Base-by-base conservation (phyloP, 805 yeast species). In the Komagataella kurtzmanii region DNA sequence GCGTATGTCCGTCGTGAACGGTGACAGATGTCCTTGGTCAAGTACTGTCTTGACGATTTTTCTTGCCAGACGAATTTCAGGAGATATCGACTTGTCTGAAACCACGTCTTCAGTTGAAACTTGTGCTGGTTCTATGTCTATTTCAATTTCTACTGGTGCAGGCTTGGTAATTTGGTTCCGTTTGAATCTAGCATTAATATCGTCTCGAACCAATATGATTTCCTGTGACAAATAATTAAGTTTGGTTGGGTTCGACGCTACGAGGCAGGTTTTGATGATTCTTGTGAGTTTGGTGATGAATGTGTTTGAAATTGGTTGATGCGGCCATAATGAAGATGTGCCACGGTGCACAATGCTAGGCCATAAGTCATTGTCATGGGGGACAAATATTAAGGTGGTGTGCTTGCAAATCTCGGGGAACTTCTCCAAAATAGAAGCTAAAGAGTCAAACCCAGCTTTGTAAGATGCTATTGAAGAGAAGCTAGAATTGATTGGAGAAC, bases 361-460 rank as follows among this genome's bases (percentile, higher is more conserved):
- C 97, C 98, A 93, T 0, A 97, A 97, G 66, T 93, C 99, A 57
- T 88, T 85, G 46, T 80, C 79, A 1, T 99, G 98, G 0, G 98
- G 97, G 1, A 91, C 70, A 53, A 93, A 77, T 1, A 88, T 67
- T 24, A 93, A 65, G 50, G 83, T 80, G 24, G 85, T 73, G 6
- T 67, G 61, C 6, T 68, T 61, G 12, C 80, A 67, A 6, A 88
- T 65, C 3, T 64, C 61, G 0, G 88, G 85, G 57, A 70, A 85
- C 49, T 75, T 71, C 7, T 82, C 75, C 17, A 93, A 60, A 2
- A 88, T 59, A 2, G 73, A 70, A 0, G 95, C 91, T 14, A 93
- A 70, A 2, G 79, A 70, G 59, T 90, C 96, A 66, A 93, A 90
- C 23, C 77, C 68, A 44, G 76, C 71, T 58, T 83, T 84, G 61